phyloP scores from a whole-genome alignment of 192 early-diverging fungal species.

The Entophlyctis helioformis region DNA sequence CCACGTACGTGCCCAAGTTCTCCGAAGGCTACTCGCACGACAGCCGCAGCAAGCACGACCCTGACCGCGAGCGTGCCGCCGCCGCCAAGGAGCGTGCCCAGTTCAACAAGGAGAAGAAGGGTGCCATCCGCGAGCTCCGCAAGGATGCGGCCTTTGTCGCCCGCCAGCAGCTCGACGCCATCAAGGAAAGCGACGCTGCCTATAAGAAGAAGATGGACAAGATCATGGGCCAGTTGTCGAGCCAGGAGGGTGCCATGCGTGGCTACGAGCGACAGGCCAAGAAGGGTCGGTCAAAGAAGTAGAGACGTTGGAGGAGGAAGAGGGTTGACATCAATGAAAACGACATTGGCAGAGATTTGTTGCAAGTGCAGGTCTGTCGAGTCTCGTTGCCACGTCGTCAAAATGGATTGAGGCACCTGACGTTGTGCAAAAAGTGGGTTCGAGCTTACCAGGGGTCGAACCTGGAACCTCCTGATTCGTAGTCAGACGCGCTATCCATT shows the following conservation, averaged over 20 bases:
- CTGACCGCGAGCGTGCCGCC: slow-evolving; percentile 65
- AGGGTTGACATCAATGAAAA: too few relatives aligned
- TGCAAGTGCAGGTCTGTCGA: too few relatives aligned
- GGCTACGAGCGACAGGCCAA: slow-evolving; percentile 28
- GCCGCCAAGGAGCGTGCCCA: slow-evolving; percentile 64
- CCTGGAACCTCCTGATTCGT: too few relatives aligned
- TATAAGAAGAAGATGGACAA: slow-evolving; percentile 88
- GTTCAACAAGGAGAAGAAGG: slow-evolving; percentile 87
- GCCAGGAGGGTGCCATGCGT: slow-evolving; percentile 61
- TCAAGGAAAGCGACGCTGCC: slow-evolving; percentile 62
- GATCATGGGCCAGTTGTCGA: slow-evolving; percentile 74
- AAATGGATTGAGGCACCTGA: too few relatives aligned
- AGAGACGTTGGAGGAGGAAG: too few relatives aligned
- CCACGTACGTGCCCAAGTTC: slow-evolving; percentile 83
- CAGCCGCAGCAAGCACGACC: slow-evolving; percentile 66
- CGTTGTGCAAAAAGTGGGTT: too few relatives aligned
- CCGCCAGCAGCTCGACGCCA: slow-evolving; percentile 49
- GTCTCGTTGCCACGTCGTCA: too few relatives aligned
- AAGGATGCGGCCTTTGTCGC: slow-evolving; percentile 87
- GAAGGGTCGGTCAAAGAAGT: slow-evolving; percentile 31
- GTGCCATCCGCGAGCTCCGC: slow-evolving; percentile 88
- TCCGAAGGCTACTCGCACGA: slow-evolving; percentile 82
- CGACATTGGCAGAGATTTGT: too few relatives aligned
- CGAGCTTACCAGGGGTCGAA: too few relatives aligned
- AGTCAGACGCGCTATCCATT: too few relatives aligned